phyloP scores from a whole-genome alignment of 306 rosid genomes.

The Nissolia schottii region DNA sequence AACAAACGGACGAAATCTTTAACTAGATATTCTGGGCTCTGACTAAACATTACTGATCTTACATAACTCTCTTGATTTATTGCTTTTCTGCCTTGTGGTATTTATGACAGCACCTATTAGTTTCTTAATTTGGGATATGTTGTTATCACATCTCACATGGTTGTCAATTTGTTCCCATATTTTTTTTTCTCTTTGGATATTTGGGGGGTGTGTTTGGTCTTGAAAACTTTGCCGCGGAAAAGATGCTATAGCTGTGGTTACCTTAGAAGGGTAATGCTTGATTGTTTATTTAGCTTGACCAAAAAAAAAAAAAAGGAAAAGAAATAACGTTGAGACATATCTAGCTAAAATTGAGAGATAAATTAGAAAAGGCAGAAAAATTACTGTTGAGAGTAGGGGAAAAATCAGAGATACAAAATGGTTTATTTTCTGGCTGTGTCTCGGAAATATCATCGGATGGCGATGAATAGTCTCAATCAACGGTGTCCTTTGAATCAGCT shows the following conservation, averaged over 20 bases:
- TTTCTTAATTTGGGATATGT: conserved; percentile 37
- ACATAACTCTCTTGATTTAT: conserved; percentile 26
- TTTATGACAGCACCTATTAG: conserved; percentile 34
- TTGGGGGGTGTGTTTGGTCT: conserved; percentile 26
- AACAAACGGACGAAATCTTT: conserved; percentile 50
- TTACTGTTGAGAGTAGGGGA: background rate
- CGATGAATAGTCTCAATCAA: conserved; percentile 85
- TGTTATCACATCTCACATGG: conserved; percentile 22
- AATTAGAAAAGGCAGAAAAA: background rate
- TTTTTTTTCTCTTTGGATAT: background rate
- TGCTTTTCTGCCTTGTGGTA: conserved; percentile 18
- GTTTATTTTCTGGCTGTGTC: conserved; percentile 28
- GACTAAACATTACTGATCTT: conserved; percentile 37
- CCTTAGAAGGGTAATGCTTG: conserved; percentile 15
- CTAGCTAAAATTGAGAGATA: background rate
- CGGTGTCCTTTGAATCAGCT: conserved; percentile 98
- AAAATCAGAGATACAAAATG: conserved; percentile 27
- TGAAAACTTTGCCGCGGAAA: conserved; percentile 14
- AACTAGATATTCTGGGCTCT: conserved; percentile 50
- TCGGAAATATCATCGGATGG: conserved; percentile 64
- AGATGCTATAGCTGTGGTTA: conserved; percentile 24
- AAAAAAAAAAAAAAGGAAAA: too few relatives aligned
- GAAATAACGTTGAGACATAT: conserved; percentile 18
- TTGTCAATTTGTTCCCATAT: conserved; percentile 29
- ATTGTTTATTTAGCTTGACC: conserved; percentile 1